Evolutionary conservation across 768 basidiomycete genomes (phyloP), one percentile per base, ranked within the genome.

Genomic region (Leucogyrophana mollusca): DNA sequence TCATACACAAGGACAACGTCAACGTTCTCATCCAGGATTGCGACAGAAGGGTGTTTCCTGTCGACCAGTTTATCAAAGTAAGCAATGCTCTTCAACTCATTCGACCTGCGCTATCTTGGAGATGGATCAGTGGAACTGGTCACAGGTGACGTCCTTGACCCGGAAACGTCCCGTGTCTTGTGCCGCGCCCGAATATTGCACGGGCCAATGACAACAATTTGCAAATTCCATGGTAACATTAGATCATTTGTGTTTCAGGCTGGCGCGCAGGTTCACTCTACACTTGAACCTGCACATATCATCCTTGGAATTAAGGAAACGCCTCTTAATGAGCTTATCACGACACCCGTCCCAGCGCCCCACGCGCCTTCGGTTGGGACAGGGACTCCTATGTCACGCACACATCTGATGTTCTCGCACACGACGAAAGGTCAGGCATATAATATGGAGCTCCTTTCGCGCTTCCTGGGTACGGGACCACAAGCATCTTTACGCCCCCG

Each of bases 341-440:
- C 73, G 16, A 61, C 67, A 23, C 73, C 77, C 17, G 56, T 74
- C 17, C 54, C 57, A 16, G 61, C 68, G 27, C 62, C 53, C 16
- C 27, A 40, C 30, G 17, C 24, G 13, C 44, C 34, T 21, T 16
- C 35, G 37, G 55, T 58, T 9, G 38, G 40, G 21, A 32, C 50
- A 46, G 46, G 37, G 45, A 50, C 46, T 33, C 53, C 54, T 3
- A 59, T 70, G 27, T 66, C 77, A 9, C 79, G 87, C 24, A 92
- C 85, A 1, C 85, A 94, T 55, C 66, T 94, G 45, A 92, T 94
- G 84, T 95, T 96, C 75, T 92, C 88, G 23, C 93, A 94, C 61
- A 94, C 93, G 0, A 79, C 80, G 45, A 95, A 94, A 64, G 89
- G 88, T 0, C 90, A 95, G 64, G 64, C 72, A 5, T 94, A 94